Base-by-base conservation (phyloP, 179 eudicot genomes). In the Amaranthus tricolor region DNA sequence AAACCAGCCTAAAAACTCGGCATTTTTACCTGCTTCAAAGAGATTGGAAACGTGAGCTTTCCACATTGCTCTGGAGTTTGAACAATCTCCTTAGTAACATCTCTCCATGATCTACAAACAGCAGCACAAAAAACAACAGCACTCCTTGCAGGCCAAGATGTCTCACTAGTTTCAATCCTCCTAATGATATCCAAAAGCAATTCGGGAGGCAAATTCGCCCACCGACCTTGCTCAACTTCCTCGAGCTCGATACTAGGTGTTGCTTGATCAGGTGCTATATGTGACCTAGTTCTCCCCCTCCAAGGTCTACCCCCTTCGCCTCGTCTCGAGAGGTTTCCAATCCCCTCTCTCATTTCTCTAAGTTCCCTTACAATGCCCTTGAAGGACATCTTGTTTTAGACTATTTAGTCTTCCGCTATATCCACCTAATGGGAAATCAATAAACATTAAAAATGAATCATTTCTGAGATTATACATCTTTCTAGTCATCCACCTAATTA, bases 1-100 rank as follows among this genome's bases (percentile, higher is more conserved):
- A 31, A 64, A 24, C n/a, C 50, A 72, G 44, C 1, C 40, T 31
- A 31, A 31, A 31, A 31, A 31, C n/a, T 31, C 40, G 40, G 40
- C 14, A 47, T 43, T 9, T 8, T 43, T 70, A 89, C 98, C 96
- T 94, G 98, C 73, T 94, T 94, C 80, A 94, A 80, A 48, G 98
- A 94, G 86, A 94, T 90, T 0, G 98, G 98, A 68, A 91, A 94
- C 67, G 98, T 94, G 75, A 94, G 88, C 67, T 83, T 85, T 75
- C 98, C 98, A 79, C 97, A 91, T 81, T 87, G 86, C 74, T 94
- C 94, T 0, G 90, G 98, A 70, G 98, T 91, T 85, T 88, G 91
- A 31, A 94, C 98, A 76, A 89, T 94, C 80, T 94, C 96, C 82
- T 90, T 90, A 9, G 98, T 94, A 74, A 91, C 80, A 19, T 90